Conservation (phyloP, 805 yeast species). For the Metschnikowia santaceciliae region DNA sequence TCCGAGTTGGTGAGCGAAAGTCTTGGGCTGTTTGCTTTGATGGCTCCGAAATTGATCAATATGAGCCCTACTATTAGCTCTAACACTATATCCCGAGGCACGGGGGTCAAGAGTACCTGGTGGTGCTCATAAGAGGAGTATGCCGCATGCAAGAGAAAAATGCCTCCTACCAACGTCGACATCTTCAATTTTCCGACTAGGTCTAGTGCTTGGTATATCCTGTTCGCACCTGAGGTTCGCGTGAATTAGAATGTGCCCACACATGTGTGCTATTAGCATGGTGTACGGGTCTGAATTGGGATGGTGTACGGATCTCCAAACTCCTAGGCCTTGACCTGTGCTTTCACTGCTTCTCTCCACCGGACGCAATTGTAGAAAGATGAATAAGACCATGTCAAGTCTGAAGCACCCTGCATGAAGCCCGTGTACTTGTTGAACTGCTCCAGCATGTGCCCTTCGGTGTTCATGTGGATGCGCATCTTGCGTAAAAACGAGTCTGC, state of each 20-base stretch:
- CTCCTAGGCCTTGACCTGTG: not conserved
- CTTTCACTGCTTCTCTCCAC: constrained; percentile 46
- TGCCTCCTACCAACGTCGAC: constrained; percentile 5
- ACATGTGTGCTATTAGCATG: not conserved
- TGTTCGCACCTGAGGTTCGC: no score
- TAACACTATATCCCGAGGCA: constrained; percentile 46
- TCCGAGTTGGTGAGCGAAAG: constrained; percentile 21
- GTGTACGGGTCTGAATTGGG: not conserved
- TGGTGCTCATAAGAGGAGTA: constrained; percentile 53
- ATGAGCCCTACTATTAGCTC: constrained; percentile 50
- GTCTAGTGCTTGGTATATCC: no score
- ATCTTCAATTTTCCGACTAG: not conserved
- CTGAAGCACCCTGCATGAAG: constrained; percentile 80
- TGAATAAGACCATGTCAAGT: constrained; percentile 89
- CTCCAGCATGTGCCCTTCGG: constrained; percentile 75
- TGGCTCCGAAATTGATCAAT: constrained; percentile 37
- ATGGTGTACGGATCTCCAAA: not conserved
- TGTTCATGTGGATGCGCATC: constrained; percentile 54
- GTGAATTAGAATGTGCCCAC: no score
- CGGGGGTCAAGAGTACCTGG: constrained; percentile 25
- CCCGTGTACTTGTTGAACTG: constrained; percentile 82
- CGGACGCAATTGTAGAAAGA: constrained; percentile 67
- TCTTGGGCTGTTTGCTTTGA: constrained; percentile 21
- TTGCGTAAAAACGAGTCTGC: constrained; percentile 66
- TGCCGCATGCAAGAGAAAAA: constrained; percentile 44